These are phyloP conservation scores for Chalciporus chontae DNA, from an alignment of 768 basidiomycete genomes.

Conservation along the genomic window DNA sequence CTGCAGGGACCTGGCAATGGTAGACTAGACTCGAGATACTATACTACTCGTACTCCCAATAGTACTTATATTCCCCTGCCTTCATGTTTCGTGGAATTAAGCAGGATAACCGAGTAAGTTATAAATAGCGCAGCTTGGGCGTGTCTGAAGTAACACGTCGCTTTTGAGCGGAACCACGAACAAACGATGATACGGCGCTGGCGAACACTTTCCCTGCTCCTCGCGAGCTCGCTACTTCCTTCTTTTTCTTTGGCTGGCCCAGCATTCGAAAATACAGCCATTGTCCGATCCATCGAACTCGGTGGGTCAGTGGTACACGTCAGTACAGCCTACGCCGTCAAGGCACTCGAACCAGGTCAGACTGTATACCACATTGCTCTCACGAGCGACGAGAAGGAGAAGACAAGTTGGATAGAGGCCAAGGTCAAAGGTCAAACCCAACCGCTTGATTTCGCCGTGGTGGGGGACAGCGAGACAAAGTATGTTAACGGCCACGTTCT, in stretches of 20 bases:
- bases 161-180: slow-evolving; percentile 27
- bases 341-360: slow-evolving; percentile 58
- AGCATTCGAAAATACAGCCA: slow-evolving; percentile 83
- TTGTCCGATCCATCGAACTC: slow-evolving; percentile 87
- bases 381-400: slow-evolving; percentile 54
- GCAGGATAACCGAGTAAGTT: neutral
- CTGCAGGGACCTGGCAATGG: slow-evolving; percentile 75
- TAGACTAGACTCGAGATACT: slow-evolving; percentile 27
- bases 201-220: slow-evolving; percentile 46
- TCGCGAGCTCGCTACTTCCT: slow-evolving; percentile 39
- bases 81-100: neutral
- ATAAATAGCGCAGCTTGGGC: slow-evolving; percentile 16
- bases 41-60: neutral
- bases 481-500: slow-evolving; percentile 34
- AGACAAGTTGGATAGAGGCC: slow-evolving; percentile 76
- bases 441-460: slow-evolving; percentile 49
- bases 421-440: slow-evolving; percentile 69
- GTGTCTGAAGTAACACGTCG: slow-evolving; percentile 16
- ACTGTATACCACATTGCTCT: slow-evolving; percentile 68
- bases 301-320: slow-evolving; percentile 86
- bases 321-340: slow-evolving; percentile 85
- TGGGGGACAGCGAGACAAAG: slow-evolving; percentile 47
- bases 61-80: neutral
- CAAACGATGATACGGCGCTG: slow-evolving; percentile 40
- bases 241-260: slow-evolving; percentile 39